Evolutionary conservation across 129 eudicot genomes (phyloP).

Genomic region (Tagetes erecta): DNA sequence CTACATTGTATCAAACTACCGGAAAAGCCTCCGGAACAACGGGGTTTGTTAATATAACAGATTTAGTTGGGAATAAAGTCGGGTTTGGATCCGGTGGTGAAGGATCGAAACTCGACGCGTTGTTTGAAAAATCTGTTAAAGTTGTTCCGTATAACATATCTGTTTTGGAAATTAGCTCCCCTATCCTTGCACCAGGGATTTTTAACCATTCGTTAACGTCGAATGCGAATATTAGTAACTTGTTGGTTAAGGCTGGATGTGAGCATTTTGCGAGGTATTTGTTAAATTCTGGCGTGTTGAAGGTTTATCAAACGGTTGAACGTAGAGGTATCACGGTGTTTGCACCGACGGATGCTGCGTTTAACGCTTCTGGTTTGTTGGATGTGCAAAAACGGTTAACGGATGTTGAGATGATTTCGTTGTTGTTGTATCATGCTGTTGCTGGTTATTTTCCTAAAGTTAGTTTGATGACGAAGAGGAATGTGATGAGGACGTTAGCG

Average conservation of each 20-base stretch:
- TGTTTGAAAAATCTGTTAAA: constrained; percentile 46
- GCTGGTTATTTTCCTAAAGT: constrained; percentile 50
- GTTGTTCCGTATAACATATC: constrained; percentile 72
- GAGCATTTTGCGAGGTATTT: constrained; percentile 55
- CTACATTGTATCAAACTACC: constrained; percentile 79
- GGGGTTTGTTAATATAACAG: constrained; percentile 82
- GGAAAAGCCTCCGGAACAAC: constrained; percentile 49
- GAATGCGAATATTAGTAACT: constrained; percentile 40
- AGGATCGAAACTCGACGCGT: constrained; percentile 47
- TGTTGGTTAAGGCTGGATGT: constrained; percentile 63
- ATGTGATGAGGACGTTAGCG: constrained; percentile 53
- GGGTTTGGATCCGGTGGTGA: constrained; percentile 65
- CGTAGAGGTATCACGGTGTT: constrained; percentile 63
- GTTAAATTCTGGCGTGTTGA: constrained; percentile 48
- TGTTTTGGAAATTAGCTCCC: constrained; percentile 55
- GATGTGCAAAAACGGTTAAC: constrained; percentile 45
- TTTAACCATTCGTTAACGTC: constrained; percentile 28
- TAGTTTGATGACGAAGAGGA: constrained; percentile 43
- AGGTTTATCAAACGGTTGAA: constrained; percentile 40
- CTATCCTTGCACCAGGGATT: constrained; percentile 51
- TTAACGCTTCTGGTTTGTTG: constrained; percentile 49
- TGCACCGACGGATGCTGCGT: constrained; percentile 82
- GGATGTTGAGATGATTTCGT: constrained; percentile 59
- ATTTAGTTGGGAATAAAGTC: constrained; percentile 60
- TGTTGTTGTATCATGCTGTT: constrained; percentile 68